phyloP scores from a whole-genome alignment of 106 monocot species.

The Triglochin maritima region DNA sequence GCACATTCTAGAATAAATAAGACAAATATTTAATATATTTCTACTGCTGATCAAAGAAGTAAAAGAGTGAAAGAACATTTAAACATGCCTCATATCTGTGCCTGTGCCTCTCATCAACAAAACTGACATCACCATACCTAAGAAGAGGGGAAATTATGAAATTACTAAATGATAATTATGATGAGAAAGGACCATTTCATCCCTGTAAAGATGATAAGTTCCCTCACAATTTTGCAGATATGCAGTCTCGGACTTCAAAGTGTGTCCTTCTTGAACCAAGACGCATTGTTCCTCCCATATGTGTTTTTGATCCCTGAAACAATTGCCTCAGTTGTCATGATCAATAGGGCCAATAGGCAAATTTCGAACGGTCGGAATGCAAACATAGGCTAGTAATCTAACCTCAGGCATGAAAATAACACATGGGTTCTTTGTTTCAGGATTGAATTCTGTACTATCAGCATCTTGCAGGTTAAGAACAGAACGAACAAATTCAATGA shows the following conservation, averaged over 20 bases:
- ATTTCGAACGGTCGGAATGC: not conserved
- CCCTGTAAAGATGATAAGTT: not conserved
- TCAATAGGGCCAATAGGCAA: not conserved
- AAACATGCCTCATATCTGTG: conserved; percentile 85
- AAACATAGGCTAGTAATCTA: not conserved
- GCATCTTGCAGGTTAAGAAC: conserved; percentile 74
- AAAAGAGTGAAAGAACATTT: not conserved
- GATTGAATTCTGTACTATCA: conserved; percentile 84
- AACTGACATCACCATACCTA: conserved; percentile 61
- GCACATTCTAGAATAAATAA: not conserved
- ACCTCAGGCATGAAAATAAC: conserved; percentile 99
- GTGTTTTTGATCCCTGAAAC: conserved; percentile 90
- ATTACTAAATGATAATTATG: not conserved
- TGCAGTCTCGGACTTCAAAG: conserved; percentile 47
- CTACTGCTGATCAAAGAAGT: not conserved
- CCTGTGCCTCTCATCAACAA: conserved; percentile 81
- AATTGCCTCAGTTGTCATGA: not conserved
- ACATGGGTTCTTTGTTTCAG: conserved; percentile 51
- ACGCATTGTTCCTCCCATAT: conserved; percentile 97
- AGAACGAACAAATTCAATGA: conserved; percentile 80
- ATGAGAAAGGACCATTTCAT: not conserved
- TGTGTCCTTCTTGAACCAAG: conserved; percentile 83
- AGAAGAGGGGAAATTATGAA: conserved; percentile 3
- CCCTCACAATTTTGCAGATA: conserved; percentile 77
- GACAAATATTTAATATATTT: not conserved